Evolutionary conservation across 2,329 filamentous ascomycete genomes (phyloP).

Genomic region (Colletotrichum destructivum): DNA sequence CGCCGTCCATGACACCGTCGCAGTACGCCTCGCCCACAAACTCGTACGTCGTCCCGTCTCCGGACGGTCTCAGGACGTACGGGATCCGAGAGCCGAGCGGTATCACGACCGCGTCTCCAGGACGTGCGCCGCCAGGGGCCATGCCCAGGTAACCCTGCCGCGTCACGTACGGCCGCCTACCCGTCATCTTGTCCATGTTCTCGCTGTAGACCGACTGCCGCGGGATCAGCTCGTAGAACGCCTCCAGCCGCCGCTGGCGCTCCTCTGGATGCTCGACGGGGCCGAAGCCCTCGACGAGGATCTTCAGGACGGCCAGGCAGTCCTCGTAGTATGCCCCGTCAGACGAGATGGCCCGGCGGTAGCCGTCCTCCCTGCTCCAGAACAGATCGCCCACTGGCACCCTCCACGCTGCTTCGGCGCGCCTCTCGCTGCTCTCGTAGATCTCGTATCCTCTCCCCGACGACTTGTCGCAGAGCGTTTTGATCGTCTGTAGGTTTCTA

Average conservation of each 20-base stretch:
- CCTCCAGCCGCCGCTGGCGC: background rate
- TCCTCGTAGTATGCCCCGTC: slow-evolving; percentile 24
- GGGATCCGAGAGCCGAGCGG: slow-evolving; percentile 36
- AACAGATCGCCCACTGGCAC: slow-evolving; percentile 33
- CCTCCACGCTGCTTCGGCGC: slow-evolving; percentile 34
- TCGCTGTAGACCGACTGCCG: slow-evolving; percentile 22
- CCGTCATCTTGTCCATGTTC: slow-evolving; percentile 28
- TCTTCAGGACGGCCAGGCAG: slow-evolving; percentile 9
- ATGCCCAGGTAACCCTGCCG: slow-evolving; percentile 38
- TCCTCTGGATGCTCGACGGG: background rate
- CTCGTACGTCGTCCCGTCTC: slow-evolving; percentile 31
- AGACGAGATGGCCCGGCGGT: slow-evolving; percentile 1
- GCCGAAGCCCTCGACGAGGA: slow-evolving; percentile 2
- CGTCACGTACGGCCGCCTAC: slow-evolving; percentile 35
- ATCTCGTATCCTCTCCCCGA: background rate
- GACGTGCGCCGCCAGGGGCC: slow-evolving; percentile 20
- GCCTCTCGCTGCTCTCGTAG: slow-evolving; percentile 8
- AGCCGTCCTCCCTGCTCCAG: background rate
- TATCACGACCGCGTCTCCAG: slow-evolving; percentile 40
- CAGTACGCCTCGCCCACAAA: slow-evolving; percentile 40
- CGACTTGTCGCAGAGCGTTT: slow-evolving; percentile 17
- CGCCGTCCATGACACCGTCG: slow-evolving; percentile 39
- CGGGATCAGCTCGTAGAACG: background rate
- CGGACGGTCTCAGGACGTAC: slow-evolving; percentile 40
- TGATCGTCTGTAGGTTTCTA: slow-evolving; percentile 13